Percentiles rank a stretch among this genome's conserved stretches.
Evolutionary conservation across 192 early-diverging fungal species (phyloP).

Genomic region (Spizellomyces punctatus): DNA sequence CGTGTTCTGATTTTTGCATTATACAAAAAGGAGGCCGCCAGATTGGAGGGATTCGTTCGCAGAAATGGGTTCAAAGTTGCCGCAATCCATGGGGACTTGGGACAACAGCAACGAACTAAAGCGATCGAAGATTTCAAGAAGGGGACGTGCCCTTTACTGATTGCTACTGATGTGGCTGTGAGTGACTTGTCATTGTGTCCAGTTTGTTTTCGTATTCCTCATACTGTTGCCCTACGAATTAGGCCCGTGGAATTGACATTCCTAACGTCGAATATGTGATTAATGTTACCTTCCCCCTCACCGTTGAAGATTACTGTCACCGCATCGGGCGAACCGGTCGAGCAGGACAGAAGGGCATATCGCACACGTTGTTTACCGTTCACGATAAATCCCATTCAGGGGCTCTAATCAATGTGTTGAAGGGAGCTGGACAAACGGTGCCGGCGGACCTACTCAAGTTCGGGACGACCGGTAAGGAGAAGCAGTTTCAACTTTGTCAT

Average conservation of each 20-base stretch:
- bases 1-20: slow-evolving; percentile 91
- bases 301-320: slow-evolving; percentile 81
- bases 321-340: slow-evolving; percentile 95
- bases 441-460: slow-evolving; percentile 90
- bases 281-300: slow-evolving; percentile 96
- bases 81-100: slow-evolving; percentile 91
- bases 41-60: slow-evolving; percentile 74
- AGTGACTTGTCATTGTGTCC: slow-evolving; percentile 71
- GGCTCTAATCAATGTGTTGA: slow-evolving; percentile 88
- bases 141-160: slow-evolving; percentile 79
- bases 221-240: too few relatives aligned
- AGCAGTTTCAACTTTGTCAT: neutral
- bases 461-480: slow-evolving; percentile 67
- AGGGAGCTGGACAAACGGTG: slow-evolving; percentile 81
- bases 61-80: slow-evolving; percentile 78
- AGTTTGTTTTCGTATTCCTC: slow-evolving; percentile 74
- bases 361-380: slow-evolving; percentile 91
- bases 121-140: slow-evolving; percentile 82
- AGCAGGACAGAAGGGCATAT: slow-evolving; percentile 86
- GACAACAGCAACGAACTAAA: slow-evolving; percentile 77
- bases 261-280: slow-evolving; percentile 95
- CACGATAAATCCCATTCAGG: slow-evolving; percentile 83
- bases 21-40: slow-evolving; percentile 93
- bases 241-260: slow-evolving; percentile 50
- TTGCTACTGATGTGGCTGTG: slow-evolving; percentile 92